Evolutionary conservation across 257 asterid genomes (phyloP).

Genomic region (Nyctanthes arbortristis): DNA sequence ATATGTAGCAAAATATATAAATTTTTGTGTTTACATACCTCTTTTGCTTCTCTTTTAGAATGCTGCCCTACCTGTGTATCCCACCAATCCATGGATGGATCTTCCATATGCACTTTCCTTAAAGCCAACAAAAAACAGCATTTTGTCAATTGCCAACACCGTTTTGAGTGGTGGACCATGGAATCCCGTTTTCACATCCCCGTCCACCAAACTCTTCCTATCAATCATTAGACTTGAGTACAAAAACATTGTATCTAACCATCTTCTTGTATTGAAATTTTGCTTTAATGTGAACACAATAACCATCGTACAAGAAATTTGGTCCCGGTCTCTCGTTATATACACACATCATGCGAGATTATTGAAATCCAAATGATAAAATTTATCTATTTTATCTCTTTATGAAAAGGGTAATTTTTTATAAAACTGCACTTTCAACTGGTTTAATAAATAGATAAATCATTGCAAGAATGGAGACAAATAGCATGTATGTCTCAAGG

Average conservation of each 20-base stretch:
- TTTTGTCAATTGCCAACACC: constrained; percentile 34
- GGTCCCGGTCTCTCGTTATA: too few relatives aligned
- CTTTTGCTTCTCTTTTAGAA: not conserved
- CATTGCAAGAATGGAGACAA: too few relatives aligned
- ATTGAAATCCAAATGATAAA: too few relatives aligned
- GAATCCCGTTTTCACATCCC: constrained; percentile 30
- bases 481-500: too few relatives aligned
- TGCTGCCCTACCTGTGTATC: constrained; percentile 11
- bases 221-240: constrained; percentile 38
- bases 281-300: too few relatives aligned
- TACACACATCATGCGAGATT: too few relatives aligned
- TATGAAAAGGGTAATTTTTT: too few relatives aligned
- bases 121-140: constrained; percentile 30
- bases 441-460: too few relatives aligned
- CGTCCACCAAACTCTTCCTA: constrained; percentile 42
- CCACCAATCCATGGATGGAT: constrained; percentile 35
- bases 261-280: constrained; percentile 35
- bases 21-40: constrained; percentile 32
- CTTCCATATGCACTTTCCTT: constrained; percentile 23
- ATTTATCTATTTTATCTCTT: too few relatives aligned
- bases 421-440: too few relatives aligned
- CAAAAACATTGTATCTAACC: constrained; percentile 31
- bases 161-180: constrained; percentile 40
- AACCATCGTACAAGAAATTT: too few relatives aligned
- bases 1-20: constrained; percentile 31